Evolutionary conservation across 2,329 filamentous ascomycete species (phyloP), one percentile per base, ranked within the genome.

Genomic region (Fusarium agapanthi): DNA sequence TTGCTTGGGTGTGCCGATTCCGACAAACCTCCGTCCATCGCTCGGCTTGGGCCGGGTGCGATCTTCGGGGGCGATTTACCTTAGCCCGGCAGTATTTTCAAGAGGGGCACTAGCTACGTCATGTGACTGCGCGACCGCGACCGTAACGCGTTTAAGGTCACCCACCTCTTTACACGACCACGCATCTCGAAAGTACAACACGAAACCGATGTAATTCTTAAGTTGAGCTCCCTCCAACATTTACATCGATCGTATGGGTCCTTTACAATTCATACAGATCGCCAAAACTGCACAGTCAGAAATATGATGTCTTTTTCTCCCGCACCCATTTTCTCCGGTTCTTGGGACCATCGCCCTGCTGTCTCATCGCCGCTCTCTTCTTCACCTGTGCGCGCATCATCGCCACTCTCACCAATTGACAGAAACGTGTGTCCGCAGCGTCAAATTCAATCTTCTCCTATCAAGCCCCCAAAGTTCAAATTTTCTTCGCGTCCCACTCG

Each of bases 401-500:
- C 87, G 16, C 81, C 83, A 16, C 80, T 86, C 14, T 85, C 84
- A 3, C 81, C 83, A 24, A 80, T 83, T 69, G 77, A 86, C 61
- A 78, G 79, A 22, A 86, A 87, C 72, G 63, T 79, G n/a, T 76
- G 82, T 26, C 77, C 78, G n/a, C 81, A 82, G 51, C 83, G 83
- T 65, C 81, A 84, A 37, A 81, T 77, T 10, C 85, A 86, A 66
- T 87, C 85, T 6, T 87, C 85, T 8, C 85, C 85, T 11, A 82
- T 85, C 34, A 75, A 79, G 50, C 78, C 81, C 15, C 75, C 80
- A 37, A 82, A 81, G 34, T 86, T 84, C 79, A 88, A 84, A 65
- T 91, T 85, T 73, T 85, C 88, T 34, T 82, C 87, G 67, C 86
- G 89, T 22, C 83, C 85, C 20, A 82, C 86, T 60, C 91, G 91